Conservation (phyloP, 1,284 basidiomycete genomes). For the Malassezia nana region DNA sequence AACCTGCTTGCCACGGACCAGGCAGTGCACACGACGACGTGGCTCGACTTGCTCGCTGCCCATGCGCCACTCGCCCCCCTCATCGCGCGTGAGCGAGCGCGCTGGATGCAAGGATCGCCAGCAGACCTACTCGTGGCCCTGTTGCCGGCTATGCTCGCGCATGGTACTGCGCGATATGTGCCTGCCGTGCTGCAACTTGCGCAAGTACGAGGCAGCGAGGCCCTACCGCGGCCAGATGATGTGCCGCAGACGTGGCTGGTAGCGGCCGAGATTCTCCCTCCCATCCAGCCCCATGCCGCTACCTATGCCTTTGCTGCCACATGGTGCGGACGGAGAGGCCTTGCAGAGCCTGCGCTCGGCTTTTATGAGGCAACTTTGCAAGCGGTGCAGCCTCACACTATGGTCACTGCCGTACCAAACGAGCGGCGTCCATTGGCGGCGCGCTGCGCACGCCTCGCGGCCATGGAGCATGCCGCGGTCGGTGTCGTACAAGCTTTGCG, state of each 20-base stretch:
- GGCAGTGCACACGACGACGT: not conserved
- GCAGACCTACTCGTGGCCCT: slow-evolving; percentile 2
- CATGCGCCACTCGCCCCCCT: not conserved
- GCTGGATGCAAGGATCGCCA: not conserved
- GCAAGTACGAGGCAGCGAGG: not conserved
- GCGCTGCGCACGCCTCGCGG: not conserved
- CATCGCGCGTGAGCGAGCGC: not conserved
- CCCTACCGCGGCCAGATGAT: not conserved
- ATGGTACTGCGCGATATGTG: not conserved
- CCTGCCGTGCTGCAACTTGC: not conserved
- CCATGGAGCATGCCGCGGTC: slow-evolving; percentile 6
- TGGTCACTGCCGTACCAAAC: not conserved
- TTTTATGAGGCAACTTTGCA: not conserved
- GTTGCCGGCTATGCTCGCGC: not conserved
- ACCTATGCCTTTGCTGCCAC: slow-evolving; percentile 6
- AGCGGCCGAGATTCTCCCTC: not conserved
- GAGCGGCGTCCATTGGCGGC: not conserved
- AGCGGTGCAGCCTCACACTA: not conserved
- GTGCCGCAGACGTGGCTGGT: not conserved
- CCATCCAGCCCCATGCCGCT: not conserved
- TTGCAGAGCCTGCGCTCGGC: not conserved
- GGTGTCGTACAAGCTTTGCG: slow-evolving; percentile 5
- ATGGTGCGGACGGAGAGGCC: slow-evolving; percentile 4
- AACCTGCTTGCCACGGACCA: not conserved
- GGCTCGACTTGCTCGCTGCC: not conserved